Conservation (phyloP, 306 rosid genomes). For the Pyrus betulifolia region DNA sequence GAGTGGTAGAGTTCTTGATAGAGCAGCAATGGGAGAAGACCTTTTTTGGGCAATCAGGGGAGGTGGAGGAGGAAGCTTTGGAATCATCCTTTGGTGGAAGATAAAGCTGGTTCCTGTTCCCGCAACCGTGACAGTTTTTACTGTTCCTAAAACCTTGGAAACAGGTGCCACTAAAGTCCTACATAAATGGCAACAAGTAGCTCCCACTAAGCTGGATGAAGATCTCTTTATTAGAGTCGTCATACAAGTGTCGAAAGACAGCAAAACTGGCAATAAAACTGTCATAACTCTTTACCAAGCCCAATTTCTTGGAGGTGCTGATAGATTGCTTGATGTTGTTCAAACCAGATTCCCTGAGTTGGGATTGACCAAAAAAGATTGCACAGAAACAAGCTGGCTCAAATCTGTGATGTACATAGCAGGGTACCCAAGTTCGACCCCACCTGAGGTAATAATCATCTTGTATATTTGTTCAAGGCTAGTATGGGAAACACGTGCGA, state of each 20-base stretch:
- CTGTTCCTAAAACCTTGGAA: conserved; percentile 43
- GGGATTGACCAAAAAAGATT: conserved; percentile 46
- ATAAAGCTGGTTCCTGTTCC: conserved; percentile 75
- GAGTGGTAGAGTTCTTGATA: conserved; percentile 44
- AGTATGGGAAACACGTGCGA: too few relatives aligned
- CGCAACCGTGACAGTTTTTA: conserved; percentile 56
- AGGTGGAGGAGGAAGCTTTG: conserved; percentile 87
- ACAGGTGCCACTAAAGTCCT: conserved; percentile 51
- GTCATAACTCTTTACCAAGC: conserved; percentile 56
- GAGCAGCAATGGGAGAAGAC: conserved; percentile 75
- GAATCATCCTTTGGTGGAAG: conserved; percentile 81
- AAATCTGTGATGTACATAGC: conserved; percentile 63
- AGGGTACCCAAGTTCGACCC: conserved; percentile 53
- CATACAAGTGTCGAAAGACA: conserved; percentile 26
- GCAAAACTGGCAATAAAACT: conserved; percentile 36
- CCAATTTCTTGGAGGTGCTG: conserved; percentile 47
- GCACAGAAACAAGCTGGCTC: conserved; percentile 67
- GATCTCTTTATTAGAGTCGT: conserved; percentile 55
- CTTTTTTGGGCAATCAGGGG: conserved; percentile 88
- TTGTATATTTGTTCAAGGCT: too few relatives aligned
- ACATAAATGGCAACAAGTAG: conserved; percentile 64
- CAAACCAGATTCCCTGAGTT: conserved; percentile 54
- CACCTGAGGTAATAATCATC: conserved; percentile 22
- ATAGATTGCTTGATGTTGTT: conserved; percentile 47
- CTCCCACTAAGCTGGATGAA: conserved; percentile 42